Base-by-base conservation (phyloP, 768 basidiomycete species). In the Mrakia hoshinonis region DNA sequence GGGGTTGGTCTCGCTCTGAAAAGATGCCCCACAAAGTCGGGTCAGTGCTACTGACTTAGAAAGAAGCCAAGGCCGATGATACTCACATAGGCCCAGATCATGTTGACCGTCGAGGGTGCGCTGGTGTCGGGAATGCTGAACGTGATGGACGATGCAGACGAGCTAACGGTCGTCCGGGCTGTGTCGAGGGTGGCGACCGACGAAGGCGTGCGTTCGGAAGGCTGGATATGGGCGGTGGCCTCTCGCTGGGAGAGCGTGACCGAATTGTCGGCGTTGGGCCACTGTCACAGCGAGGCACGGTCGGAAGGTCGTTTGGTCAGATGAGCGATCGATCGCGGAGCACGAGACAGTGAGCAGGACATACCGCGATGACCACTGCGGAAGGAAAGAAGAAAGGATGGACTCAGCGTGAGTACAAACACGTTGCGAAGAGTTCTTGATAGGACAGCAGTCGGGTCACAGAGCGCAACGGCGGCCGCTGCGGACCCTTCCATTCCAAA, bases 1-100 rank as follows among this genome's bases (percentile, higher is more conserved):
- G 2, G 69, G 69, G 38, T 70, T 70, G 12, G 60, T 63, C 12
- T 60, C 3, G 36, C 69, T 60, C 69, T 70, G 61, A 6, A 12
- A 34, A 6, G 15, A 18, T 6, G 18, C 29, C 18, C n/a, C 12
- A 61, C 20, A 29, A 2, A 47, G 24, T 22, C 34, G 52, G 12
- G 22, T 22, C 38, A n/a, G n/a, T n/a, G n/a, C n/a, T n/a, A n/a
- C n/a, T n/a, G n/a, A n/a, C n/a, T n/a, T n/a, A n/a, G n/a, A n/a
- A n/a, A n/a, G n/a, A n/a, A n/a, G n/a, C n/a, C n/a, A n/a, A n/a
- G 43, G 15, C 43, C 43, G 43, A 43, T 6, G 6, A 6, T 6
- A 70, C 69, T 31, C n/a, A 64, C 69, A 29, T 70, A 70, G 29
- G 69, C 69, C 69, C 69, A 70, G 61, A 70, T 70, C 22, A 70